These are phyloP conservation scores for Trichosporon ovoides DNA, from an alignment of 1,284 basidiomycete species.

Conservation along the genomic window DNA sequence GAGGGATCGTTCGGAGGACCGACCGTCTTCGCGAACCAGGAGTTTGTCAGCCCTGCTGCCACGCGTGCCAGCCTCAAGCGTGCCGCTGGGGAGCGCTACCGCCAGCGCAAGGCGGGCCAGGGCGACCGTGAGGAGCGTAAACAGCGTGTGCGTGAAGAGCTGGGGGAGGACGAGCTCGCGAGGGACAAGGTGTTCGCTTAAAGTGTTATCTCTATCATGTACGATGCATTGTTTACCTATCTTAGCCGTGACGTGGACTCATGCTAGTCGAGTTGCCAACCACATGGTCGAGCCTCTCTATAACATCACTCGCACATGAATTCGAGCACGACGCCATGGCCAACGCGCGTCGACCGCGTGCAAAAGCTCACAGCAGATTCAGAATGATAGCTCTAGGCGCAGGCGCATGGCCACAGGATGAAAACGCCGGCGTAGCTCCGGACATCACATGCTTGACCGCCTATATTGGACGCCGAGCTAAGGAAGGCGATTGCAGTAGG, in stretches of 20 bases:
- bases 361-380: too few species aligned
- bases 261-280: too few species aligned
- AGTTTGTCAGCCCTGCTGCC: constrained; percentile 84
- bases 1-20: constrained; percentile 95
- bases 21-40: constrained; percentile 93
- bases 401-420: not conserved
- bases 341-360: too few species aligned
- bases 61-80: constrained; percentile 67
- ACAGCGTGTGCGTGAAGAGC: constrained; percentile 56
- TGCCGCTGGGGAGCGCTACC: constrained; percentile 74
- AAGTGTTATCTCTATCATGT: constrained; percentile 6
- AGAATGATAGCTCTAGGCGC: not conserved
- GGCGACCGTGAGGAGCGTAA: constrained; percentile 63
- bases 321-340: too few species aligned
- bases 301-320: too few species aligned
- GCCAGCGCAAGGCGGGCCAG: constrained; percentile 70
- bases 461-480: not conserved
- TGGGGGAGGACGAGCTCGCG: constrained; percentile 72
- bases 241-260: not conserved
- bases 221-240: constrained; percentile 2
- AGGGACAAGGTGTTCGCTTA: constrained; percentile 84
- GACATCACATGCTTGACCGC: not conserved
- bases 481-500: not conserved
- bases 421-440: constrained; percentile 2
- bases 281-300: too few species aligned